phyloP scores from a whole-genome alignment of 768 basidiomycete species.

The Rhizopogon rudus region DNA sequence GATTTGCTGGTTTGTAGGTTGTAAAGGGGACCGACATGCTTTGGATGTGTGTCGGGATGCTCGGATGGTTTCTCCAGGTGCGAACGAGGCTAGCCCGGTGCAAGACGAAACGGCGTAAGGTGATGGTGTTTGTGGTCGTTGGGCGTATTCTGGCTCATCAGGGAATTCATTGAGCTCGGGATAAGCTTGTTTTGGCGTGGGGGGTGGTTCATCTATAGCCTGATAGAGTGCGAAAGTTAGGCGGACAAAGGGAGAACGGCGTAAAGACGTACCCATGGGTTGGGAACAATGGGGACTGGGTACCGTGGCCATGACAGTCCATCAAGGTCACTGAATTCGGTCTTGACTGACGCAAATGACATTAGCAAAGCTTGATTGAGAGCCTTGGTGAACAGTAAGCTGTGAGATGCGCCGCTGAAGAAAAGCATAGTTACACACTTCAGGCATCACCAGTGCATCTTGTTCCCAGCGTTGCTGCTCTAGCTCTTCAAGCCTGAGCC shows the following conservation, averaged over 20 bases:
- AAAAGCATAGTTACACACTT: constrained; percentile 28
- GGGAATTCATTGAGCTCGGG: constrained; percentile 16
- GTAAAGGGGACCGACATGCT: constrained; percentile 17
- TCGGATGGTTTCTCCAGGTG: constrained; percentile 37
- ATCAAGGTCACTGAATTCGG: constrained; percentile 59
- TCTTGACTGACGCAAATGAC: constrained; percentile 52
- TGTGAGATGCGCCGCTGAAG: not conserved
- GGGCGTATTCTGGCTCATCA: constrained; percentile 4
- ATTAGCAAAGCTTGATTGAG: constrained; percentile 25
- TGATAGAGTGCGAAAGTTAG: not conserved
- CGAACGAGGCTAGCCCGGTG: constrained; percentile 30
- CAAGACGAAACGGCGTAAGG: constrained; percentile 32
- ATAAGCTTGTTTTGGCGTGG: constrained; percentile 19
- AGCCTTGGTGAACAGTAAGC: constrained; percentile 16
- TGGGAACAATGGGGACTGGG: constrained; percentile 25
- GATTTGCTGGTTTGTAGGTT: constrained; percentile 20
- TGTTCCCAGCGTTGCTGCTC: constrained; percentile 51
- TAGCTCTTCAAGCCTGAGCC: constrained; percentile 43
- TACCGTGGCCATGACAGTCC: constrained; percentile 47
- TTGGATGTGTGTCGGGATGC: constrained; percentile 18
- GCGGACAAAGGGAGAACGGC: not conserved
- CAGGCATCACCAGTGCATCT: constrained; percentile 54
- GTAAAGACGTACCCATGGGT: constrained; percentile 18
- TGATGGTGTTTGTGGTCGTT: constrained; percentile 2
- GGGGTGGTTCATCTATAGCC: constrained; percentile 19